A percentile compares a stretch with the other conserved stretches of the same genome.
Conservation (phyloP, 1,284 basidiomycete genomes). For the Microbotryum scabiosae region DNA sequence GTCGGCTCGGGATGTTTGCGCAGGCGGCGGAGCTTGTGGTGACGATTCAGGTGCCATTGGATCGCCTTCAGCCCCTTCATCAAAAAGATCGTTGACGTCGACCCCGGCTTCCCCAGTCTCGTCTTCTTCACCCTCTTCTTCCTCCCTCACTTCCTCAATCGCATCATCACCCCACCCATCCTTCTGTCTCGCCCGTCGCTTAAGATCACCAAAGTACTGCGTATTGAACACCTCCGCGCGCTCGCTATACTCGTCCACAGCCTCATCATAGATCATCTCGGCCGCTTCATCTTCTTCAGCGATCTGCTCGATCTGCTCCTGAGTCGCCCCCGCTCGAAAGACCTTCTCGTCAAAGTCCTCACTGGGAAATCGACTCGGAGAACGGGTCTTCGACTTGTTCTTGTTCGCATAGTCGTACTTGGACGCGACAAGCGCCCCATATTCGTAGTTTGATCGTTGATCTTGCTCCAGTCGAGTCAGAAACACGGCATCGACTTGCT, state of each 20-base stretch:
- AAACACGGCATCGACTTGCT: slow-evolving; percentile 38
- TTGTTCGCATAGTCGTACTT: no score
- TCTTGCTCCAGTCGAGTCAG: slow-evolving; percentile 37
- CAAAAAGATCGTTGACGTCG: not conserved
- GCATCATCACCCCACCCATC: slow-evolving; percentile 33
- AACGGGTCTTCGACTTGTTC: no score
- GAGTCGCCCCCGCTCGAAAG: slow-evolving; percentile 12
- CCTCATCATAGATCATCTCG: slow-evolving; percentile 19
- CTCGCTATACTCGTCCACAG: slow-evolving; percentile 19
- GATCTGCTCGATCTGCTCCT: slow-evolving; percentile 17
- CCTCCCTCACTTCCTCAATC: slow-evolving; percentile 37
- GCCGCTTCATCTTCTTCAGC: slow-evolving; percentile 21
- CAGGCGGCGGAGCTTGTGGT: not conserved
- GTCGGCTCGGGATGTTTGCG: no score
- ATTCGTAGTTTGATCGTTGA: slow-evolving; percentile 54
- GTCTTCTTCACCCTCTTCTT: slow-evolving; percentile 7
- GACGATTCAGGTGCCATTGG: not conserved
- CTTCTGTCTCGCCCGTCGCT: slow-evolving; percentile 14
- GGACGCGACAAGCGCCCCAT: slow-evolving; percentile 47
- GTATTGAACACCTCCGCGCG: slow-evolving; percentile 8
- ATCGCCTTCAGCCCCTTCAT: not conserved
- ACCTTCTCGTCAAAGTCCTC: slow-evolving; percentile 35
- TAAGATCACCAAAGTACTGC: slow-evolving; percentile 1
- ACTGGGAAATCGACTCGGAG: not conserved
- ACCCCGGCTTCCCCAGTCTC: not conserved